These are phyloP conservation scores for Hericium coralloides DNA, from an alignment of 768 basidiomycete species.

Conservation along the genomic window DNA sequence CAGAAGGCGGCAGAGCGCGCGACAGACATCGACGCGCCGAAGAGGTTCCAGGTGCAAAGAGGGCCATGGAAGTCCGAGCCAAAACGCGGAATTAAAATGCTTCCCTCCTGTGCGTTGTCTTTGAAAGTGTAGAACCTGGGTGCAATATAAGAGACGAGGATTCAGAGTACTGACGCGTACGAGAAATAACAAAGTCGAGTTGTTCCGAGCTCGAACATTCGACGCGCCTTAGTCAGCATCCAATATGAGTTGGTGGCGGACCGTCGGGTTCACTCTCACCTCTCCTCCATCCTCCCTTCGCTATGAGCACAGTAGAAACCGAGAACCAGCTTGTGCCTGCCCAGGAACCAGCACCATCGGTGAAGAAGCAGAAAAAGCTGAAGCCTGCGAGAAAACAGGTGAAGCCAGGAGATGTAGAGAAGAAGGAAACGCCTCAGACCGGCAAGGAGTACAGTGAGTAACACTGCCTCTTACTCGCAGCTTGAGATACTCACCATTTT, in stretches of 20 bases:
- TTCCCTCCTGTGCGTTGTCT: background rate
- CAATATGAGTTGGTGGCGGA: too few species aligned
- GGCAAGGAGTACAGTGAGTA: slow-evolving; percentile 93
- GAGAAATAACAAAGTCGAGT: too few species aligned
- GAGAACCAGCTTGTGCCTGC: background rate
- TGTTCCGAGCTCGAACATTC: too few species aligned
- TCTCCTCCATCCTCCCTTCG: background rate
- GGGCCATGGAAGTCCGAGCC: background rate
- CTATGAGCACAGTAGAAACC: slow-evolving; percentile 10
- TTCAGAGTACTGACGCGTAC: too few species aligned
- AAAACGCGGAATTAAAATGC: background rate
- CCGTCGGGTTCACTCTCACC: background rate
- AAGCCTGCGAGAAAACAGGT: slow-evolving; percentile 94
- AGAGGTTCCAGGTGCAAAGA: background rate
- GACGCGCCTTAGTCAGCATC: too few species aligned
- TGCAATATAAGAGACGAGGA: too few species aligned
- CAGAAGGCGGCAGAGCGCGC: background rate
- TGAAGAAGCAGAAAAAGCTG: slow-evolving; percentile 49
- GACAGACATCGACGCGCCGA: background rate
- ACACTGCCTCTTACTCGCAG: slow-evolving; percentile 1
- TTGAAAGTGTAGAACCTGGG: background rate
- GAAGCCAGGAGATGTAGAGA: slow-evolving; percentile 82
- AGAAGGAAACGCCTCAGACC: slow-evolving; percentile 80
- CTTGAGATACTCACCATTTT: background rate
- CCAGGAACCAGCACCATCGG: background rate